Conservation (phyloP, 2,329 filamentous ascomycete genomes). For the Parafenestella ontariensis region DNA sequence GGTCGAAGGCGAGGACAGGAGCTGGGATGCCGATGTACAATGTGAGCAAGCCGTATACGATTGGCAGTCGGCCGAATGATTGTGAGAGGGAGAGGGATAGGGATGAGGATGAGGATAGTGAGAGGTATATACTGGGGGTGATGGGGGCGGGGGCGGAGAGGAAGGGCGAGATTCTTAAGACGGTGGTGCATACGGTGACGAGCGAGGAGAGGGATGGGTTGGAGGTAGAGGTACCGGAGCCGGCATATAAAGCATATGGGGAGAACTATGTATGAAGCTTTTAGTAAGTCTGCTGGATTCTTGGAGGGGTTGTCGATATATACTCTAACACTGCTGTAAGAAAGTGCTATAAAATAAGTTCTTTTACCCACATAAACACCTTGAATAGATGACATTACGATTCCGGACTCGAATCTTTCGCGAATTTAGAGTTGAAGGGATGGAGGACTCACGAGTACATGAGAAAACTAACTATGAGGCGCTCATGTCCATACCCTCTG, state of each 20-base stretch:
- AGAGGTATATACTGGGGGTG: constrained; percentile 22
- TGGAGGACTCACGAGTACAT: too few relatives aligned
- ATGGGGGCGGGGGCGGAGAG: background rate
- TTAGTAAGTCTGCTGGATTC: background rate
- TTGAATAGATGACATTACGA: too few relatives aligned
- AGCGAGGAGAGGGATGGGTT: constrained; percentile 10
- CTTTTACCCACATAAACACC: too few relatives aligned
- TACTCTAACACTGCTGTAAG: too few relatives aligned
- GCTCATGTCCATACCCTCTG: too few relatives aligned
- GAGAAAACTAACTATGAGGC: too few relatives aligned
- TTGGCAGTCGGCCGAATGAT: constrained; percentile 6
- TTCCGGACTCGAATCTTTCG: too few relatives aligned
- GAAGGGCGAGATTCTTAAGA: constrained; percentile 25
- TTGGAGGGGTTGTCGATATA: background rate
- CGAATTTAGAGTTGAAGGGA: too few relatives aligned
- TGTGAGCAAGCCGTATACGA: constrained; percentile 17
- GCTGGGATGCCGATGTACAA: constrained; percentile 27
- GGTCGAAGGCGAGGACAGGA: constrained; percentile 10
- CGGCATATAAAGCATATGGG: background rate
- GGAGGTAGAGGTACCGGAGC: constrained; percentile 2
- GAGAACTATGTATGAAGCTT: background rate
- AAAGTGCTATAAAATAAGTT: too few relatives aligned
- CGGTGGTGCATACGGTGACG: constrained; percentile 29
- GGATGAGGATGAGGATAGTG: constrained; percentile 28
- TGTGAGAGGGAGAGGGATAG: constrained; percentile 7